Evolutionary conservation across 805 yeast genomes (phyloP).

Genomic region (Barnettozyma californica): DNA sequence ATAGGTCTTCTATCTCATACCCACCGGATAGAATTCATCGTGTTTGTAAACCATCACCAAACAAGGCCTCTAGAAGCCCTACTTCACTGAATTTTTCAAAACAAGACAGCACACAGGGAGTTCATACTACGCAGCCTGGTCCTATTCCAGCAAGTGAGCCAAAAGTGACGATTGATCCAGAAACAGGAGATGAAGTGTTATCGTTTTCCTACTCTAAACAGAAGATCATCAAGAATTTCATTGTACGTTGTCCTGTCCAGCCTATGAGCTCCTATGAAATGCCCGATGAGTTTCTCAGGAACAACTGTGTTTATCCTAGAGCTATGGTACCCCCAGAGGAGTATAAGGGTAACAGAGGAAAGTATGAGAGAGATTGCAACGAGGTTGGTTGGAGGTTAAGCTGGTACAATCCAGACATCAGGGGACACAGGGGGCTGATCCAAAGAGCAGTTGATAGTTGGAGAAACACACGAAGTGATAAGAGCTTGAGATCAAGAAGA

Average conservation of each 20-base stretch:
- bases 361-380: conserved; percentile 44
- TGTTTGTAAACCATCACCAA: conserved; percentile 12
- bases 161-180: conserved; percentile 17
- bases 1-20: not conserved
- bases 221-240: conserved; percentile 25
- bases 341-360: conserved; percentile 40
- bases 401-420: conserved; percentile 37
- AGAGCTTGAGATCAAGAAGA: conserved; percentile 34
- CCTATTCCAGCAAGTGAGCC: conserved; percentile 31
- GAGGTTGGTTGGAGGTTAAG: conserved; percentile 44
- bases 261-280: conserved; percentile 16
- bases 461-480: conserved; percentile 42
- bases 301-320: conserved; percentile 45
- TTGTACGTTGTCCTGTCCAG: conserved; percentile 19
- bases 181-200: conserved; percentile 27
- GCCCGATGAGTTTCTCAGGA: conserved; percentile 28
- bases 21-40: not conserved
- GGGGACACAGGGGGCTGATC: conserved; percentile 39
- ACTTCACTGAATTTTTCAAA: not conserved
- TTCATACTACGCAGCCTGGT: conserved; percentile 28
- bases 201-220: conserved; percentile 28
- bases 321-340: conserved; percentile 38
- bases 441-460: conserved; percentile 50
- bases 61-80: not conserved
- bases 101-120: not conserved